Percentiles rank a stretch among this genome's conserved stretches.
These are phyloP conservation scores for Penicillium arizonense DNA, from an alignment of 495 filamentous ascomycete species.

Conservation along the genomic window DNA sequence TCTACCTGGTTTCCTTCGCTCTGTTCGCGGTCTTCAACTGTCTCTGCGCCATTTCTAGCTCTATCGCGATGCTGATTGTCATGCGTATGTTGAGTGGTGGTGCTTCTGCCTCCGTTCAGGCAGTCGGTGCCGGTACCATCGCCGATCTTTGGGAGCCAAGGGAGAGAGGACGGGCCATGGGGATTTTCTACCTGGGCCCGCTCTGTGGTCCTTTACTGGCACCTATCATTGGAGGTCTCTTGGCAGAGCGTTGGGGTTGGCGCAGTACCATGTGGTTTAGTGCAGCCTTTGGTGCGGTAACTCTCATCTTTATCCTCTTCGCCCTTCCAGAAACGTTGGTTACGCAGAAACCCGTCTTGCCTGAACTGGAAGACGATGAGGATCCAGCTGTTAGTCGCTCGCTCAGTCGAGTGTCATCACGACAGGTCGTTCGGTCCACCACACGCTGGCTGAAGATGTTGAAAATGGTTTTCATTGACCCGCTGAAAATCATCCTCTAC, in stretches of 20 bases:
- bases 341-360: constrained; percentile 18
- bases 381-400: constrained; percentile 21
- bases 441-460: constrained; percentile 49
- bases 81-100: constrained; percentile 82
- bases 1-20: constrained; percentile 80
- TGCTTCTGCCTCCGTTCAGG: constrained; percentile 83
- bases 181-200: constrained; percentile 88
- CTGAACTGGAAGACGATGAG: constrained; percentile 18
- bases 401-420: constrained; percentile 61
- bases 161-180: constrained; percentile 86
- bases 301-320: constrained; percentile 61
- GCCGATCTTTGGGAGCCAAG: constrained; percentile 85
- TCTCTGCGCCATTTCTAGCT: constrained; percentile 67
- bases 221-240: constrained; percentile 81
- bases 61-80: constrained; percentile 81
- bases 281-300: constrained; percentile 67
- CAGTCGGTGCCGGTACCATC: constrained; percentile 89
- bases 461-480: constrained; percentile 74
- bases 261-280: constrained; percentile 87
- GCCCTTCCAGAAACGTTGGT: constrained; percentile 68
- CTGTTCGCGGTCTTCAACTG: constrained; percentile 79
- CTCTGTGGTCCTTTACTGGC: constrained; percentile 81
- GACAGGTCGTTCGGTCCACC: constrained; percentile 58
- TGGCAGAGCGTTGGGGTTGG: constrained; percentile 75
- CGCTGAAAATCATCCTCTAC: constrained; percentile 73